Evolutionary conservation across 257 asterid genomes (phyloP), one percentile per base, ranked within the genome.

Genomic region (Misopates orontium): DNA sequence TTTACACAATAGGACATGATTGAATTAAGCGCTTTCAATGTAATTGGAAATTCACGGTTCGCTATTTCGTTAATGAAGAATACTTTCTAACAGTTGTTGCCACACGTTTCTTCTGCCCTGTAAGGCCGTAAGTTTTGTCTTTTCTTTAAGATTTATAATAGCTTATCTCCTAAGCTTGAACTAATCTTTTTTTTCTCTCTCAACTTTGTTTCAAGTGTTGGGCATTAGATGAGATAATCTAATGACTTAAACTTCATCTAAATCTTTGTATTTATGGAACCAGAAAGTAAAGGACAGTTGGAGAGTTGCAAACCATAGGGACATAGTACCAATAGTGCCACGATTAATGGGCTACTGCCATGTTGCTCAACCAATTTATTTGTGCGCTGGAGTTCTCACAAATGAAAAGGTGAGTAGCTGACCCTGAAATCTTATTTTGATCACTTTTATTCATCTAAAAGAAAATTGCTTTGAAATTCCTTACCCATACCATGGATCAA

Each of bases 301-400:
- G 96, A 82, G 97, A 78, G 83, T 94, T 59, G 96, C 90, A 63
- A 94, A 94, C 79, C 97, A 88, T 62, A 74, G 99, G 72, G 99
- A 94, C 85, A 94, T 90, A 69, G 90, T 94, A 76, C 97, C 99
- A 57, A 90, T 97, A 23, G 97, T 94, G 66, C 99, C 99, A 23
- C 96, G 96, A 51, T 75, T 94, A 76, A 90, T 94, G 99, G 99
- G 99, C 74, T 90, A 94, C 76, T 90, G 96, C 77, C 99, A 94
- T 66, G 96, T 94, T 45, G 97, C 99, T 77, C 96, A 94, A 58
- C 99, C 99, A 5, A 81, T 94, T 72, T 94, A 80, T 88, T 78
- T 94, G 77, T 82, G 82, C 8, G 82, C 96, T 44, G 80, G 92
- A 69, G 82, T 77, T 78, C 78, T 78, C 41, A 66, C 47, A 60